Evolutionary conservation across 176 grass and related monocot species (phyloP).

Genomic region (Zoysia pacifica): DNA sequence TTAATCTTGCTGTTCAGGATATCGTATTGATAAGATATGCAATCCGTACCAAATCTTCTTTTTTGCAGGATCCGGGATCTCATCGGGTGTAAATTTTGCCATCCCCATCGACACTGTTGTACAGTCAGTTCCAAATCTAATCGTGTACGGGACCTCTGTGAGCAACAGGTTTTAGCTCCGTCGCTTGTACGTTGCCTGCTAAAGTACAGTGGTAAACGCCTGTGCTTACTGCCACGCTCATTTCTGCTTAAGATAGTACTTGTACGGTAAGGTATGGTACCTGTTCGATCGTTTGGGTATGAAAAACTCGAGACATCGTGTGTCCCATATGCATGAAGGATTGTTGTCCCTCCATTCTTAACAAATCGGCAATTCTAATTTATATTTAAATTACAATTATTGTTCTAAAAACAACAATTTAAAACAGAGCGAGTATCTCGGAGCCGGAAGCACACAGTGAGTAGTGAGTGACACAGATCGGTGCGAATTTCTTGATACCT

Average conservation of each 20-base stretch:
- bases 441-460: too few species aligned
- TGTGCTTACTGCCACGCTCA: not conserved
- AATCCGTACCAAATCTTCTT: constrained; percentile 12
- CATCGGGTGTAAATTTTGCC: constrained; percentile 86
- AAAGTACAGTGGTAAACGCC: not conserved
- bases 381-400: too few species aligned
- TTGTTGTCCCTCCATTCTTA: too few species aligned
- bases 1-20: constrained; percentile 19
- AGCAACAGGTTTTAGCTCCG: constrained; percentile 71
- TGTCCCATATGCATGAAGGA: too few species aligned
- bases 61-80: constrained; percentile 76
- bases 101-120: constrained; percentile 79
- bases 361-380: too few species aligned
- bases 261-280: not conserved
- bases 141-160: constrained; percentile 68
- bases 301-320: too few species aligned
- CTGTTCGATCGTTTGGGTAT: not conserved
- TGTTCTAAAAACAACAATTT: too few species aligned
- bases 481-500: too few species aligned
- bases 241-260: not conserved
- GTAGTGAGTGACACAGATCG: too few species aligned
- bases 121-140: constrained; percentile 63
- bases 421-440: too few species aligned
- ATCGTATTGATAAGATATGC: not conserved
- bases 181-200: not conserved